Base-by-base conservation (phyloP, 345 rosid genomes). In the Corchorus capsularis region DNA sequence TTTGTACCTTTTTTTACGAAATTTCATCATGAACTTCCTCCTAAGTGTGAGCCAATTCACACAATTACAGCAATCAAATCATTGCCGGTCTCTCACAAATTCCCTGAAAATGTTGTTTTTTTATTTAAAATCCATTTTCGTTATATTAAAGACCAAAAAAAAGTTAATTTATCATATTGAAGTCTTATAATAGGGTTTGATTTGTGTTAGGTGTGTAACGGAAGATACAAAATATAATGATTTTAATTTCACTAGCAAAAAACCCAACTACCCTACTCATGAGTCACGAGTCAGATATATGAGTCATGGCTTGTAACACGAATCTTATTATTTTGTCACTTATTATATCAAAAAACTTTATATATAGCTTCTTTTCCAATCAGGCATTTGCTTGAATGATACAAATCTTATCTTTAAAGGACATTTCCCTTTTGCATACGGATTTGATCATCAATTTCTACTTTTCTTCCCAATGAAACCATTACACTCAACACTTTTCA, bases 41-140 rank as follows among this genome's bases (percentile, higher is more conserved):
- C 20, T 49, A 22, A 49, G 8, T 14, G 14, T 68, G 11, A 46
- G 19, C 10, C 55, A 67, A 72, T 71, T 52, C 54, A n/a, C 68
- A 63, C 37, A 53, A 72, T 39, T 59, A 20, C 17, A 50, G 69
- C 32, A 41, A 69, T 75, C 75, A 77, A 75, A 52, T 77, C 77
- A 72, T 22, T 7, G 53, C 4, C 13, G 46, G 16, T 35, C 37
- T 46, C 59, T 10, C n/a, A 49, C 5, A 34, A 34, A 11, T 34
- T 66, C 20, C 66, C 54, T 68, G 61, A 20, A 56, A 22, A 7
- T 68, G 32, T 56, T 71, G 53, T 20, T 41, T n/a, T 63, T 3
- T 6, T 34, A 3, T 3, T 3, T 52, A 3, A 17, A 16, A n/a
- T 39, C 9, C 22, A 27, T n/a, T 71, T 69, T 52, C 52, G 27